phyloP scores from a whole-genome alignment of 331 rosid genomes.

The Telfairia occidentalis region DNA sequence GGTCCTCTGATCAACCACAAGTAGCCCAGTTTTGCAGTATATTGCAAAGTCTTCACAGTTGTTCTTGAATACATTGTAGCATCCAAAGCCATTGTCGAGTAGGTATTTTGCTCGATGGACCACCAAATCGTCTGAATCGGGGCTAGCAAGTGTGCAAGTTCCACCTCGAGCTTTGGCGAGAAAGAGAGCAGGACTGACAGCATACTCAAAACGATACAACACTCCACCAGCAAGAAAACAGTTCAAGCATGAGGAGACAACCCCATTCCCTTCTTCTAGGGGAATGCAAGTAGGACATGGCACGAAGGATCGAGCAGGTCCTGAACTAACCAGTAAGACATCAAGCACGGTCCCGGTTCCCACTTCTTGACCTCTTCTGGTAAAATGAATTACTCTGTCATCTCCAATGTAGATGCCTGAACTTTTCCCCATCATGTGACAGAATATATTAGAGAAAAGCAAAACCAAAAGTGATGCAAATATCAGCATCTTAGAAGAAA shows the following conservation, averaged over 20 bases:
- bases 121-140: conserved; percentile 44
- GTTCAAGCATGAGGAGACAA: conserved; percentile 61
- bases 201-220: conserved; percentile 74
- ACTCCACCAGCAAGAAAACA: conserved; percentile 84
- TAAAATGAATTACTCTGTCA: conserved; percentile 73
- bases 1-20: conserved; percentile 49
- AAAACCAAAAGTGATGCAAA: neutral
- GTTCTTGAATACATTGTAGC: conserved; percentile 75
- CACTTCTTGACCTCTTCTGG: conserved; percentile 92
- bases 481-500: neutral
- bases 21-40: conserved; percentile 84
- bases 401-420: conserved; percentile 74
- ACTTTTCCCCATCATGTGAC: neutral
- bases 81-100: conserved; percentile 71
- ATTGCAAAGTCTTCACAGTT: conserved; percentile 92
- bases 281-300: conserved; percentile 45
- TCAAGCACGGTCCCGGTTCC: conserved; percentile 85
- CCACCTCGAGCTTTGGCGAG: conserved; percentile 89
- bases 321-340: conserved; percentile 65
- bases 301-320: conserved; percentile 34
- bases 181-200: conserved; percentile 62
- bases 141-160: conserved; percentile 73
- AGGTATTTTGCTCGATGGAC: conserved; percentile 71
- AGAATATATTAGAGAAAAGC: neutral
- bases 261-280: conserved; percentile 33